Base-by-base conservation (phyloP, 83 land plant species). In the Picea abies region DNA sequence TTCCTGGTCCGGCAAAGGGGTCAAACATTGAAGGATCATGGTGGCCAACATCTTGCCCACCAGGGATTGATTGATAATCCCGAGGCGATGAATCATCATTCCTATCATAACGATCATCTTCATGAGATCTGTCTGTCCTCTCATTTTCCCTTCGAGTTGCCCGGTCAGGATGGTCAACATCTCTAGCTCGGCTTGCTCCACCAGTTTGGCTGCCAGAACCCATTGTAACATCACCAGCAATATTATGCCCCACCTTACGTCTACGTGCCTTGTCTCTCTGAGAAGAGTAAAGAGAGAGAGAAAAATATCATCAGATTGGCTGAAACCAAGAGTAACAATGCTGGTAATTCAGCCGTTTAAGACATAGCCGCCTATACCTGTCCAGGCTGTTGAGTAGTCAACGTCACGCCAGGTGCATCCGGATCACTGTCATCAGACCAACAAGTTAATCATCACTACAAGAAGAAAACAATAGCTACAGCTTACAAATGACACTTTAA, bases 391-490 rank as follows among this genome's bases (percentile, higher is more conserved):
- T 90, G 90, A 86, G 90, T 88, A 35, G 84, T 84, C 78, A 93
- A 93, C 49, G 90, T 93, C 15, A 94, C 94, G 79, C 99, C 99
- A 84, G 99, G 99, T 17, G 98, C 98, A 88, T 97, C 88, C 69
- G 94, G 82, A 88, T 97, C 99, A 92, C 99, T 97, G 96, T 81
- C 73, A 79, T 64, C 79, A 82, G 52, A 80, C 60, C 16, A 79
- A n/a, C 78, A 52, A 81, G 37, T 58, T 64, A 26, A 26, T 44
- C 16, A 67, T 44, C 66, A 76, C 37, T 65, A 84, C 60, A 26
- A 84, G 22, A 19, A 83, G 69, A 23, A 29, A 67, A 77, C 2
- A 39, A 23, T 4, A 10, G 22, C 56, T 49, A 49, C 4, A 67
- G 44, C 14, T 29, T 49, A 61, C 25, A 49, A 65, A 61, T 2